These are phyloP conservation scores for Rhynchosporium agropyri DNA, from an alignment of 2,329 filamentous ascomycete species.

Conservation along the genomic window DNA sequence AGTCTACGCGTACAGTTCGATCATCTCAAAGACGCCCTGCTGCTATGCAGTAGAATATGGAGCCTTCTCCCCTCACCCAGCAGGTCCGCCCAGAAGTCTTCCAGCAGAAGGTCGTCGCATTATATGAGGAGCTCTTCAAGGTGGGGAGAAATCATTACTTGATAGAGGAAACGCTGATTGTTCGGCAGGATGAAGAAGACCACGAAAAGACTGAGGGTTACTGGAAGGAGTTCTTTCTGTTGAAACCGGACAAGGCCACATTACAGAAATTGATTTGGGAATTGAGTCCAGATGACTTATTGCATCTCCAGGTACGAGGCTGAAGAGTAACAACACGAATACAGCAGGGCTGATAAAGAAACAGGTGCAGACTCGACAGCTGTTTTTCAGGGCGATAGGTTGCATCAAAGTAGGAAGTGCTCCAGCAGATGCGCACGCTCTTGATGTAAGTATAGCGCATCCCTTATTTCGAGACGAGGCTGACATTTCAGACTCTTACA, in stretches of 20 bases:
- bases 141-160: constrained; percentile 45
- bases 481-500: constrained; percentile 74
- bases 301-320: constrained; percentile 74
- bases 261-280: constrained; percentile 70
- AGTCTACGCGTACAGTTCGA: not conserved
- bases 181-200: constrained; percentile 62
- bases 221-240: constrained; percentile 93
- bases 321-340: constrained; percentile 2
- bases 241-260: constrained; percentile 73
- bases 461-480: constrained; percentile 41
- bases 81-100: constrained; percentile 88
- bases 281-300: constrained; percentile 73
- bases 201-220: constrained; percentile 82
- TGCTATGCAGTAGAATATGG: constrained; percentile 59
- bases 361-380: constrained; percentile 51
- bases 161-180: constrained; percentile 28
- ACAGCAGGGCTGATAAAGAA: constrained; percentile 21
- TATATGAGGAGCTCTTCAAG: constrained; percentile 86
- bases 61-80: constrained; percentile 90
- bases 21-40: constrained; percentile 19
- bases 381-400: constrained; percentile 74
- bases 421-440: constrained; percentile 73
- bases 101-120: constrained; percentile 88
- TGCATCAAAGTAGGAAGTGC: constrained; percentile 63
- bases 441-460: constrained; percentile 68